Evolutionary conservation across 495 filamentous ascomycete genomes (phyloP).

Genomic region (Darksidea phi): DNA sequence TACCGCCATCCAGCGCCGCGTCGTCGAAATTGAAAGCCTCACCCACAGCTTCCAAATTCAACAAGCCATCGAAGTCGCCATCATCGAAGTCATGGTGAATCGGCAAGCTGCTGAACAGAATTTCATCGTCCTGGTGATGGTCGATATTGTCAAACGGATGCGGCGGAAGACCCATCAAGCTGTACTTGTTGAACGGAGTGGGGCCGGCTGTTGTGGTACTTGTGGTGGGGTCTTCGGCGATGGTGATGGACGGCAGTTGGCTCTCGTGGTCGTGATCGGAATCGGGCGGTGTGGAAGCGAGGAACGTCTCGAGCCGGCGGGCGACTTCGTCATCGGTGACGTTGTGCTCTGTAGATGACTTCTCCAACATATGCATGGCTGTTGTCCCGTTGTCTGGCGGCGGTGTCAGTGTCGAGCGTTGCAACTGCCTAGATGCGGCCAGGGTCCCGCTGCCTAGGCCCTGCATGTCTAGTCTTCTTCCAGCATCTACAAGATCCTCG

Average conservation of each 20-base stretch:
- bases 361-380: constrained; percentile 24
- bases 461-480: constrained; percentile 35
- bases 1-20: constrained; percentile 24
- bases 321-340: constrained; percentile 43
- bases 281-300: constrained; percentile 45
- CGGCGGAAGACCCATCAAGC: neutral
- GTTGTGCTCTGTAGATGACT: neutral
- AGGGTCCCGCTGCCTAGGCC: constrained; percentile 7
- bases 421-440: neutral
- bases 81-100: constrained; percentile 40
- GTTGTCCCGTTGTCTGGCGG: constrained; percentile 42
- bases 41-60: constrained; percentile 36
- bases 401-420: constrained; percentile 41
- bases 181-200: too few relatives aligned
- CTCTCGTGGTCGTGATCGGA: constrained; percentile 31
- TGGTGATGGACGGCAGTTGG: constrained; percentile 7
- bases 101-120: constrained; percentile 26
- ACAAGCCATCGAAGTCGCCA: constrained; percentile 43
- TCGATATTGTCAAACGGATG: constrained; percentile 14
- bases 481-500: constrained; percentile 44
- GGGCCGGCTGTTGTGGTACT: neutral
- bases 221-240: neutral
- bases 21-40: constrained; percentile 34
- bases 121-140: constrained; percentile 35
- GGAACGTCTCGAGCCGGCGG: constrained; percentile 42